Conservation (phyloP, 257 asterid genomes). For the Echites panduratus region DNA sequence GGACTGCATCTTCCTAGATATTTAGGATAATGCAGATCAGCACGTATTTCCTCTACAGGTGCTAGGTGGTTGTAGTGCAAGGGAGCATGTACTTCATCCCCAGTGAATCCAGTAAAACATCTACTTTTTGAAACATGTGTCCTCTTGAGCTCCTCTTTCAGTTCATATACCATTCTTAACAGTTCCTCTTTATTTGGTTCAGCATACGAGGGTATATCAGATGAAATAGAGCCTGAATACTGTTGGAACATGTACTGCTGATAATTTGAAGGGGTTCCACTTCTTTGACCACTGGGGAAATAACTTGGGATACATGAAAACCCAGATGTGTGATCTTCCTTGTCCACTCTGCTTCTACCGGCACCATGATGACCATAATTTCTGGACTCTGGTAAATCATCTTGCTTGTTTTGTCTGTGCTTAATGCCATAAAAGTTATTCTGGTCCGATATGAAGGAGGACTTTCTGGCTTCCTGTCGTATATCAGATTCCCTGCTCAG, state of each 20-base stretch:
- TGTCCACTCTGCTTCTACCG: constrained; percentile 28
- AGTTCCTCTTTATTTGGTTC: constrained; percentile 56
- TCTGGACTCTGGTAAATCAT: constrained; percentile 29
- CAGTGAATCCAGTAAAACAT: constrained; percentile 16
- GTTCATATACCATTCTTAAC: constrained; percentile 63
- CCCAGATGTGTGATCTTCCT: constrained; percentile 23
- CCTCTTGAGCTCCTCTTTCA: constrained; percentile 64
- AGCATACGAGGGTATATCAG: constrained; percentile 32
- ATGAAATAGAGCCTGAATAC: constrained; percentile 30
- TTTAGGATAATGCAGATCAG: constrained; percentile 27
- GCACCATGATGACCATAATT: constrained; percentile 17
- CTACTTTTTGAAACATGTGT: constrained; percentile 22
- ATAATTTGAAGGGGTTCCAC: constrained; percentile 24
- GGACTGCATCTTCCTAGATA: constrained; percentile 23
- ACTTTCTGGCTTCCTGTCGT: constrained; percentile 23
- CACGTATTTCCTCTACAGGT: constrained; percentile 30
- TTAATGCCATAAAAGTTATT: constrained; percentile 27
- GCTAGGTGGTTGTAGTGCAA: constrained; percentile 24
- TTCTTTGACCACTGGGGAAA: constrained; percentile 29
- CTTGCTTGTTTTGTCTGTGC: constrained; percentile 31
- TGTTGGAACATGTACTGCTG: constrained; percentile 27
- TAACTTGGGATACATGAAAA: constrained; percentile 28
- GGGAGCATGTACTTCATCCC: constrained; percentile 25
- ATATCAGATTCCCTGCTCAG: constrained; percentile 29
- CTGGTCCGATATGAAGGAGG: constrained; percentile 22